Base-by-base conservation (phyloP, 306 rosid species). In the Albizia julibrissin region DNA sequence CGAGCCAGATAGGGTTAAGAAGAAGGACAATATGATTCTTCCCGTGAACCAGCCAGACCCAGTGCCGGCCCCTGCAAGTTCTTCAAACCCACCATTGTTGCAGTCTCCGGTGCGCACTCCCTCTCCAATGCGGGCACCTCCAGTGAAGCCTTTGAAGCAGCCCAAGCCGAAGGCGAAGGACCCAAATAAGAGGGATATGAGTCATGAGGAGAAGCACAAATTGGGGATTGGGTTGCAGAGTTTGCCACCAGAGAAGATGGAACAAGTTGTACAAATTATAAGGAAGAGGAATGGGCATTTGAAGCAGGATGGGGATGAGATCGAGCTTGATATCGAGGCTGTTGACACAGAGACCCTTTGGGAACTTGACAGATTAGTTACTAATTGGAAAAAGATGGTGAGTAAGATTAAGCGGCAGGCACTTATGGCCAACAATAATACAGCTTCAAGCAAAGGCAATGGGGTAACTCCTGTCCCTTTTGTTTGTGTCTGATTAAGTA, bases 161-260 rank as follows among this genome's bases (percentile, higher is more conserved):
- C 99, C 99, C 0, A 96, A 96, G 87, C 99, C 99, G 0, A 95
- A 95, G 90, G 98, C 99, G 0, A 96, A 90, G 89, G 99, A 96
- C 40, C 99, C 94, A 0, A 90, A 90, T 74, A 96, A 96, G 89
- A 88, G 99, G 86, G 97, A 92, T 10, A 96, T 96, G 99, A 96
- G 82, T 67, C 85, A 89, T 7, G 99, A 92, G 84, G 99, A 96
- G 75, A 96, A 96, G 84, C 99, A 96, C 66, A 93, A 87, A 49
- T 83, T 96, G 80, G 99, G 97, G 42, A 16, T 92, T 34, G 98
- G 98, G 76, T 83, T 96, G 87, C 99, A 96, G 87, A 91, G 93
- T 64, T 85, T 96, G 86, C 99, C 99, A 0, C 84, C 91, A 0
- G 99, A 96, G 81, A 93, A 96, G 79, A 93, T 96, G 99, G 99